A percentile compares a stretch with the other conserved stretches of the same genome.
phyloP scores from a whole-genome alignment of 768 basidiomycete species.

The Panellus pusillus region DNA sequence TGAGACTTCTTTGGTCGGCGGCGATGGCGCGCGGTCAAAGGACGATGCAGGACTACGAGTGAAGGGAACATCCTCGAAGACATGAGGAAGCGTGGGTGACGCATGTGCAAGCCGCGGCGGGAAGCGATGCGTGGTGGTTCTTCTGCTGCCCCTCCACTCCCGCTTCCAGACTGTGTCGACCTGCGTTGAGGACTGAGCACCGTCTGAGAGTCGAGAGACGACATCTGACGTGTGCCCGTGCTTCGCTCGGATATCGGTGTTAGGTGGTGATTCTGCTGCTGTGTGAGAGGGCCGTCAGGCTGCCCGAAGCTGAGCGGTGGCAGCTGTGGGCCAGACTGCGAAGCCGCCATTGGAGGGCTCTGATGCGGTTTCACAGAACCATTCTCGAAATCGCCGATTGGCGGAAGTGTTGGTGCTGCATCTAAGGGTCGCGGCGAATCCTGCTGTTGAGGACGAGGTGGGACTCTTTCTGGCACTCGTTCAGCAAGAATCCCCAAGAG shows the following conservation, averaged over 20 bases:
- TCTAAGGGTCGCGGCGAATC: conserved; percentile 28
- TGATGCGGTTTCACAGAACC: conserved; percentile 3
- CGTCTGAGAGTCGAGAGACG: conserved; percentile 25
- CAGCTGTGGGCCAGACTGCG: conserved; percentile 45
- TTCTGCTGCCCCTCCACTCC: background rate
- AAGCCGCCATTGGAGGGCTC: conserved; percentile 13
- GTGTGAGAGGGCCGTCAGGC: background rate
- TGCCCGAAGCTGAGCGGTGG: conserved; percentile 57
- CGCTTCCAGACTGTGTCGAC: conserved; percentile 5
- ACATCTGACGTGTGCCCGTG: conserved; percentile 27
- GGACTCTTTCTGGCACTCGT: conserved; percentile 52
- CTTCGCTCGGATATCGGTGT: conserved; percentile 69
- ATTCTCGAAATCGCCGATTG: conserved; percentile 28
- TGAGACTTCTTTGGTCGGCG: conserved; percentile 2
- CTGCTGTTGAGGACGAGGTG: conserved; percentile 23
- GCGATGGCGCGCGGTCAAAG: conserved; percentile 16
- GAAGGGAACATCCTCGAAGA: conserved; percentile 11
- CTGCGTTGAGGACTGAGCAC: conserved; percentile 22
- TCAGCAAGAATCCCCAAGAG: conserved; percentile 63
- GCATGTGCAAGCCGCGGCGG: background rate
- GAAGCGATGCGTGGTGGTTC: conserved; percentile 5
- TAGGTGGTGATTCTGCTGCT: conserved; percentile 36
- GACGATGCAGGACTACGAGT: conserved; percentile 20
- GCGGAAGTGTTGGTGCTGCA: conserved; percentile 36
- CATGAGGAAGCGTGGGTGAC: conserved; percentile 8